Evolutionary conservation across 257 asterid genomes (phyloP).

Genomic region (Handroanthus guayacan): DNA sequence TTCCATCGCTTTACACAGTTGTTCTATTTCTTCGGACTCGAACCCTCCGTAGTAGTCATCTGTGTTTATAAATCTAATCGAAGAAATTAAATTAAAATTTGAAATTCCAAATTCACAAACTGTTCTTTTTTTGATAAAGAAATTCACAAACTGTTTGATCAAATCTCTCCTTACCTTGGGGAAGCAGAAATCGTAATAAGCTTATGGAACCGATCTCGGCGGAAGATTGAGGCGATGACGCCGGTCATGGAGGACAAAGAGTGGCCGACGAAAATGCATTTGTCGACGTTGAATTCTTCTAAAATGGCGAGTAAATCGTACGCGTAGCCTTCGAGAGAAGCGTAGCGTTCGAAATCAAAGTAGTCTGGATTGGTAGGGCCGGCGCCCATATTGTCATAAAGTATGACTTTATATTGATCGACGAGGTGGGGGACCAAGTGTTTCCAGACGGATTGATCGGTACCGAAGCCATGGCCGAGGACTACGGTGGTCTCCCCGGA

Average conservation of each 20-base stretch:
- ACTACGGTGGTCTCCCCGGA: conserved; percentile 57
- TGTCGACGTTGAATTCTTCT: conserved; percentile 55
- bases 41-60: conserved; percentile 55
- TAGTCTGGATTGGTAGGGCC: conserved; percentile 80
- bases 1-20: conserved; percentile 52
- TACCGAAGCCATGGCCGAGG: conserved; percentile 78
- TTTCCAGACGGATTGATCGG: conserved; percentile 84
- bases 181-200: conserved; percentile 62
- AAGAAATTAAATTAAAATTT: not conserved
- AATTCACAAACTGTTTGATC: not conserved
- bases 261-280: conserved; percentile 74
- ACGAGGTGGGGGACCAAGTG: conserved; percentile 72
- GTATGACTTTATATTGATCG: conserved; percentile 53
- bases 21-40: conserved; percentile 46
- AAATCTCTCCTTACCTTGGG: conserved; percentile 53
- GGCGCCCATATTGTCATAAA: conserved; percentile 77
- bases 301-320: conserved; percentile 67
- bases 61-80: conserved; percentile 52
- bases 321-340: conserved; percentile 69
- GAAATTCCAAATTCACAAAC: not conserved
- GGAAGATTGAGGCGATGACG: conserved; percentile 65
- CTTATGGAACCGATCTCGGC: conserved; percentile 70
- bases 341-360: conserved; percentile 77
- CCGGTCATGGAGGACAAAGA: conserved; percentile 79
- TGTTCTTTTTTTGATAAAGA: not conserved